phyloP scores from a whole-genome alignment of 73 alveolate species.

The Diophrys appendiculata region DNA sequence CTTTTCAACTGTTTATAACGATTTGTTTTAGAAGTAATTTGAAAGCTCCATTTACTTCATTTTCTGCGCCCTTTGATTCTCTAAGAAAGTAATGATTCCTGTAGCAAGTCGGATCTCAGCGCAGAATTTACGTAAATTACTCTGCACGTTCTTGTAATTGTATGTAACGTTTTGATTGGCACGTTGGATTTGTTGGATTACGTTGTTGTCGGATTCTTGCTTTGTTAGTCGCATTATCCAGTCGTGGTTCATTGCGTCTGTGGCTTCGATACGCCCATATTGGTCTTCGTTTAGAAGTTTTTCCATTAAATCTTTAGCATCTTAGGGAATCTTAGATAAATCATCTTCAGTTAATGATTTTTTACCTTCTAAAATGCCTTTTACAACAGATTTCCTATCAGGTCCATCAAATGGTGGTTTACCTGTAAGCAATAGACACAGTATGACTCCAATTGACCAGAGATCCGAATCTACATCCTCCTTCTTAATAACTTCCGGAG shows the following conservation, averaged over 20 bases:
- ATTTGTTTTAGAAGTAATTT: too few species aligned
- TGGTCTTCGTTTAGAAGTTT: constrained; percentile 11
- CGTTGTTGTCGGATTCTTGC: neutral
- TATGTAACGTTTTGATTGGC: neutral
- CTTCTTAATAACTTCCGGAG: constrained; percentile 34
- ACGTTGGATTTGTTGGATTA: neutral
- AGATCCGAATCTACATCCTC: constrained; percentile 31
- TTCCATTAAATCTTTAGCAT: constrained; percentile 15
- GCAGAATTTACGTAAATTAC: too few species aligned
- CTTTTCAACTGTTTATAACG: neutral
- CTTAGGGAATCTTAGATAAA: constrained; percentile 7
- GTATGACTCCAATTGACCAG: constrained; percentile 38
- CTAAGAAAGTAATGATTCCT: neutral
- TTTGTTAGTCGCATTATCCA: constrained; percentile 14
- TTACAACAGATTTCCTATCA: constrained; percentile 1
- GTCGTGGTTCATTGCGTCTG: constrained; percentile 32
- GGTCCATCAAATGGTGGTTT: constrained; percentile 46
- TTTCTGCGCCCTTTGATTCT: neutral
- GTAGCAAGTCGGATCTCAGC: neutral
- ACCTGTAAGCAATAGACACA: constrained; percentile 26
- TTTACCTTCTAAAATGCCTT: constrained; percentile 7
- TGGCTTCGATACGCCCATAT: constrained; percentile 21
- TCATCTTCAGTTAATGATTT: neutral
- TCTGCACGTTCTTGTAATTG: neutral
- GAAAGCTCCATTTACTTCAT: neutral